phyloP scores from a whole-genome alignment of 139 green algal genomes.

The Gonium pectorale region DNA sequence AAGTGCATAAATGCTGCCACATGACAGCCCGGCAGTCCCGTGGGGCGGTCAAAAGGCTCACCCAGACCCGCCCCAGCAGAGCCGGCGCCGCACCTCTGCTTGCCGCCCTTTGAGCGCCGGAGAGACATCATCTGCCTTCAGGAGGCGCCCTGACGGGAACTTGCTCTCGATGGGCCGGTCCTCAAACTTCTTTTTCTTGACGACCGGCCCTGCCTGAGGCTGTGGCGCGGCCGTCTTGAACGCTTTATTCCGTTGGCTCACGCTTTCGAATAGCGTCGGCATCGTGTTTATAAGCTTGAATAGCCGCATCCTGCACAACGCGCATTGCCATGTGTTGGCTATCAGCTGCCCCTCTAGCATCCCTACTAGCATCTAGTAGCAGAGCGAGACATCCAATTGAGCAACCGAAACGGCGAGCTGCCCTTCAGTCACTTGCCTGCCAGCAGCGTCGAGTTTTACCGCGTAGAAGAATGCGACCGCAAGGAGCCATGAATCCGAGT shows the following conservation, averaged over 20 bases:
- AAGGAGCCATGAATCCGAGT: conserved; percentile 97
- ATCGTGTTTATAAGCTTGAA: conserved; percentile 72
- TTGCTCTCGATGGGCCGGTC: conserved; percentile 42
- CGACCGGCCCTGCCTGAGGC: conserved; percentile 18
- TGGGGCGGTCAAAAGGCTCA: too few species aligned
- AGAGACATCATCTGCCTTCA: conserved; percentile 64
- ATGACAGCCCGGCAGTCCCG: too few species aligned
- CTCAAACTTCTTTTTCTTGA: conserved; percentile 45
- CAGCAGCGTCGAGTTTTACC: conserved; percentile 88
- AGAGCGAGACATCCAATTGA: too few species aligned
- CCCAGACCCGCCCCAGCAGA: too few species aligned
- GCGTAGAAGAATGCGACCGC: conserved; percentile 96
- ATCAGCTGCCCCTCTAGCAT: too few species aligned
- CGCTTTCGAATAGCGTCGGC: conserved; percentile 73
- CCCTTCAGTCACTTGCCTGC: too few species aligned
- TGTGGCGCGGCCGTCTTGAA: background rate
- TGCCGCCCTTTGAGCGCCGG: conserved; percentile 73
- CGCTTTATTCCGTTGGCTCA: conserved; percentile 58
- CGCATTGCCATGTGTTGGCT: background rate
- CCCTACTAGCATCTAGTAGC: too few species aligned
- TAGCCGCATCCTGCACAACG: conserved; percentile 60
- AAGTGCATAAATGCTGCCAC: too few species aligned
- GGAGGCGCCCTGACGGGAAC: conserved; percentile 30
- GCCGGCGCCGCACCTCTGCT: conserved; percentile 84
- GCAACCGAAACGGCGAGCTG: too few species aligned